Evolutionary conservation across 2,329 filamentous ascomycete species (phyloP).

Genomic region (Verticillium dahliae): DNA sequence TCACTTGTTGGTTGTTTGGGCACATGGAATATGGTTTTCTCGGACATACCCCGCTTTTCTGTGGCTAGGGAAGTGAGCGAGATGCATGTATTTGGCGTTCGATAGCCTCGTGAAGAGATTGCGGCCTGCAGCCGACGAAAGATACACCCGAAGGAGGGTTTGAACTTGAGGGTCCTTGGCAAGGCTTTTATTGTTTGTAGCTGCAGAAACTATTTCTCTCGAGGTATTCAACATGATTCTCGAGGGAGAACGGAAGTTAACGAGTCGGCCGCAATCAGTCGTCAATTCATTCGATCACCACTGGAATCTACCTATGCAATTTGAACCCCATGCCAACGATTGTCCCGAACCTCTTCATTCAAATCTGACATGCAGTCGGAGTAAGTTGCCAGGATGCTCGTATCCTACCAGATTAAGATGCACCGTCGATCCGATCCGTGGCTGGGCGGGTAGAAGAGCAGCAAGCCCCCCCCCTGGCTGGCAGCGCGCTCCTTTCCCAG

Average conservation of each 20-base stretch:
- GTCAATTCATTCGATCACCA: not conserved
- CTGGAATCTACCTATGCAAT: not conserved
- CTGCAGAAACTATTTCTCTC: not conserved
- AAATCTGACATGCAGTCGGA: not conserved
- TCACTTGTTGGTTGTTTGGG: not conserved
- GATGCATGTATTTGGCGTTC: not conserved
- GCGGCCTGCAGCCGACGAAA: not conserved
- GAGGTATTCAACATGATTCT: not conserved
- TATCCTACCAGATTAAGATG: not conserved
- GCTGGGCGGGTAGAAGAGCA: not conserved
- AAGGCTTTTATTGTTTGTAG: not conserved
- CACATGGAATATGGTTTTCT: not conserved
- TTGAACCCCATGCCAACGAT: not conserved
- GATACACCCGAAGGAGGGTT: not conserved
- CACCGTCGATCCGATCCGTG: not conserved
- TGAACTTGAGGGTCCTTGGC: not conserved
- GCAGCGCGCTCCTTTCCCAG: not conserved
- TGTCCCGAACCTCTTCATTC: not conserved
- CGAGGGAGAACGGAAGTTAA: not conserved
- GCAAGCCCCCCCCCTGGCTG: not conserved
- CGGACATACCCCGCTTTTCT: constrained; percentile 1
- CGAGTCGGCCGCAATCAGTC: not conserved
- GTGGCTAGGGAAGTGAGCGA: not conserved
- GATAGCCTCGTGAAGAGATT: not conserved
- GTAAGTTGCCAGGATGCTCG: not conserved